phyloP scores from a whole-genome alignment of 257 asterid species.

The Lithospermum erythrorhizon region DNA sequence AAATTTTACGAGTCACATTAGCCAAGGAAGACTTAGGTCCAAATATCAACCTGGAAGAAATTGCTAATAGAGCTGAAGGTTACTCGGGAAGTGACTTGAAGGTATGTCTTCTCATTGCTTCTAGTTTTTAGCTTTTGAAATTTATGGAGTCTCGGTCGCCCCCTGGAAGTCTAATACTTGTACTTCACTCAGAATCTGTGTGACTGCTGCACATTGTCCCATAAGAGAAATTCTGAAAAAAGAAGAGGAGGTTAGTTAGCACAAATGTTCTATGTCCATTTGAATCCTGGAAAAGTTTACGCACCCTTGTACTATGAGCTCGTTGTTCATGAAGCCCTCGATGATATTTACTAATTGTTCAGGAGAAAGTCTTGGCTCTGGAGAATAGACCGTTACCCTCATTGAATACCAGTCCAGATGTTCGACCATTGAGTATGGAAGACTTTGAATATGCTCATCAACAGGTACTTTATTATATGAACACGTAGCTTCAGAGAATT shows the following conservation, averaged over 20 bases:
- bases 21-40: slow-evolving; percentile 83
- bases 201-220: slow-evolving; percentile 88
- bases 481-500: no score
- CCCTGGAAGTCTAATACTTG: neutral
- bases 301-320: no score
- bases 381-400: no score
- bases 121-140: neutral
- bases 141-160: neutral
- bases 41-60: slow-evolving; percentile 58
- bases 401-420: no score
- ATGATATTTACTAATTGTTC: no score
- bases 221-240: slow-evolving; percentile 77
- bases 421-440: no score
- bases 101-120: slow-evolving; percentile 23
- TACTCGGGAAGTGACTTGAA: slow-evolving; percentile 97
- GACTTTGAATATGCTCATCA: no score
- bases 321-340: no score
- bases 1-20: slow-evolving; percentile 69
- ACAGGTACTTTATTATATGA: no score
- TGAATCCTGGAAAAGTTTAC: no score
- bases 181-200: slow-evolving; percentile 54
- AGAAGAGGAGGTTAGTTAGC: slow-evolving; percentile 57
- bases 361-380: no score
- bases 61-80: slow-evolving; percentile 85
- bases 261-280: no score